These are phyloP conservation scores for Clarkia xantiana DNA, from an alignment of 345 rosid species.

Conservation along the genomic window DNA sequence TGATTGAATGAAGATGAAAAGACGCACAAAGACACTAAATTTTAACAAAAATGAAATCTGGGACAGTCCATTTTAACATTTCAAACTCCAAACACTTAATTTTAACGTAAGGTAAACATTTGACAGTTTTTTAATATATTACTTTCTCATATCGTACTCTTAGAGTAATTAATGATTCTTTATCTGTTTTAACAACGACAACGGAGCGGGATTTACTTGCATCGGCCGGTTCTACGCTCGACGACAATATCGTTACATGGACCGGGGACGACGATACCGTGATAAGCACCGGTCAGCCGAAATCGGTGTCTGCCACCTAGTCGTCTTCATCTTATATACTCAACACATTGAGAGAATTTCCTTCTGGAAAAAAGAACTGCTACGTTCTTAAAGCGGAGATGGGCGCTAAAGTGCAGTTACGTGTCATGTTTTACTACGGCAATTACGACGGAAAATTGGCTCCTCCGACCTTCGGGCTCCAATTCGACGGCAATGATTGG, in stretches of 20 bases:
- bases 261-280: slow-evolving; percentile 14
- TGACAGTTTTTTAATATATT: too few species aligned
- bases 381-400: slow-evolving; percentile 9
- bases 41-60: too few species aligned
- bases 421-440: slow-evolving; percentile 26
- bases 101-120: too few species aligned
- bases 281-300: slow-evolving; percentile 16
- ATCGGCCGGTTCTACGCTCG: slow-evolving; percentile 8
- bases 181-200: too few species aligned
- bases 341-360: slow-evolving; percentile 23
- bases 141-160: too few species aligned
- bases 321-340: slow-evolving; percentile 3
- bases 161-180: too few species aligned
- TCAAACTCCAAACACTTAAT: too few species aligned
- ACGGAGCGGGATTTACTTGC: too few species aligned
- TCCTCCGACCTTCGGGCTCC: slow-evolving; percentile 26
- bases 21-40: too few species aligned
- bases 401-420: slow-evolving; percentile 16
- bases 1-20: too few species aligned
- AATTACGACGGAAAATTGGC: slow-evolving; percentile 25
- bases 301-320: slow-evolving; percentile 5
- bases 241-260: slow-evolving; percentile 13
- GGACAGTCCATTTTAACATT: too few species aligned
- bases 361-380: slow-evolving; percentile 21
- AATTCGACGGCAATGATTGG: slow-evolving; percentile 27